Percentiles rank a stretch among this genome's conserved stretches.
Conservation (phyloP, 2,329 filamentous ascomycete genomes). For the Kalmusia sp. region DNA sequence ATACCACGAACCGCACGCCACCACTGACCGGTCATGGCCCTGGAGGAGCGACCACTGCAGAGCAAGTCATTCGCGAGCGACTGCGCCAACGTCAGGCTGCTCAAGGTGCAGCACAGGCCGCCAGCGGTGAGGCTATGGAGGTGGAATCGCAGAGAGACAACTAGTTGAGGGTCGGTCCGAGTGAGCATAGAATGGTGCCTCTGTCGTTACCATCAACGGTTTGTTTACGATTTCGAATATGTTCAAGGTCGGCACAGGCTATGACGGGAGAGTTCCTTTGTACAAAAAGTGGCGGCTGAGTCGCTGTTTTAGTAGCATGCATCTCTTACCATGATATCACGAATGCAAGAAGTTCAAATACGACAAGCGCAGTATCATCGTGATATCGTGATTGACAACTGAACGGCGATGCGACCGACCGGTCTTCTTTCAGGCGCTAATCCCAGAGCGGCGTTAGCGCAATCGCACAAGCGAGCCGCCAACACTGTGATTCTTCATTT, state of each 20-base stretch:
- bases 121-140: constrained; percentile 34
- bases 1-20: constrained; percentile 48
- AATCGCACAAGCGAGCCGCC: no score
- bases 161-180: constrained; percentile 10
- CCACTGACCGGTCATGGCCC: constrained; percentile 34
- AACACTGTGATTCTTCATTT: no score
- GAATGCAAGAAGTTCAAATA: neutral
- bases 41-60: constrained; percentile 62
- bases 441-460: no score
- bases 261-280: neutral
- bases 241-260: constrained; percentile 3
- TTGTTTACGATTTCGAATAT: constrained; percentile 1
- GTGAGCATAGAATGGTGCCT: neutral
- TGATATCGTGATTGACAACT: no score
- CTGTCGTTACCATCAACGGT: constrained; percentile 11
- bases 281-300: neutral
- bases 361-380: no score
- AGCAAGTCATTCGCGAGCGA: constrained; percentile 68
- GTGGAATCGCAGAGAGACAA: constrained; percentile 25
- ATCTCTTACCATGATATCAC: constrained; percentile 7
- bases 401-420: no score
- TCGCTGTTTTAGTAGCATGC: constrained; percentile 3
- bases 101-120: constrained; percentile 15
- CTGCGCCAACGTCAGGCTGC: constrained; percentile 29
- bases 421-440: no score